These are phyloP conservation scores for Podaxis pistillaris DNA, from an alignment of 768 basidiomycete genomes.

Conservation along the genomic window DNA sequence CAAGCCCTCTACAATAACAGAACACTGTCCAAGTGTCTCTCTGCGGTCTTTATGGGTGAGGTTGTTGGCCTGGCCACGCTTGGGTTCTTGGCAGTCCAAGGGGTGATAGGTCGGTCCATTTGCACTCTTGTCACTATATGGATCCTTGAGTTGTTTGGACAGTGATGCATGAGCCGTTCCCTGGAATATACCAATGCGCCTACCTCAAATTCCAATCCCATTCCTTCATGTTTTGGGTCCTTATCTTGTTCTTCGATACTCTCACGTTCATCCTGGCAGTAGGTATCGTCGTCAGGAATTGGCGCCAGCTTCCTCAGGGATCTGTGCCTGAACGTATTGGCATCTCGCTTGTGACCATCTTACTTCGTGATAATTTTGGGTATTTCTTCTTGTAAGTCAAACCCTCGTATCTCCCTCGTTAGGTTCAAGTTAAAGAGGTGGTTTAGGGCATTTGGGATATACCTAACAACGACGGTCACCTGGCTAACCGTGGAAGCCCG, in stretches of 20 bases:
- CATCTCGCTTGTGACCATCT: slow-evolving; percentile 22
- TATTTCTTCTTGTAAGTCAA: slow-evolving; percentile 26
- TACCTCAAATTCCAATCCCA: slow-evolving; percentile 18
- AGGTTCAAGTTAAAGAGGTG: not conserved
- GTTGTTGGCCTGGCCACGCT: slow-evolving; percentile 18
- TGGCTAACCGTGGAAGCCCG: no score
- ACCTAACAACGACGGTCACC: no score
- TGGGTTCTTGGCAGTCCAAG: slow-evolving; percentile 17
- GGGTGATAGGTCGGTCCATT: slow-evolving; percentile 19
- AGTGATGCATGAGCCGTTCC: slow-evolving; percentile 8
- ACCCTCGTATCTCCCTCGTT: not conserved
- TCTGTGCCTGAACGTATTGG: not conserved
- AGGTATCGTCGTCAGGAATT: slow-evolving; percentile 16
- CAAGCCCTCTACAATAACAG: slow-evolving; percentile 10
- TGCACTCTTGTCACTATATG: not conserved
- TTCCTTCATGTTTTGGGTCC: slow-evolving; percentile 27
- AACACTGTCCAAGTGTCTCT: slow-evolving; percentile 17
- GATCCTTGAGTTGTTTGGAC: not conserved
- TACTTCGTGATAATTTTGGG: not conserved
- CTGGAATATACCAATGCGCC: slow-evolving; percentile 15
- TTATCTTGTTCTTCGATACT: slow-evolving; percentile 27
- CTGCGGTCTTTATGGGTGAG: slow-evolving; percentile 21
- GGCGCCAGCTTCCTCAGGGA: not conserved
- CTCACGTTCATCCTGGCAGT: slow-evolving; percentile 26
- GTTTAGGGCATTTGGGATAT: no score